These are phyloP conservation scores for Apiospora kogelbergensis DNA, from an alignment of 2,329 filamentous ascomycete species.

Conservation along the genomic window DNA sequence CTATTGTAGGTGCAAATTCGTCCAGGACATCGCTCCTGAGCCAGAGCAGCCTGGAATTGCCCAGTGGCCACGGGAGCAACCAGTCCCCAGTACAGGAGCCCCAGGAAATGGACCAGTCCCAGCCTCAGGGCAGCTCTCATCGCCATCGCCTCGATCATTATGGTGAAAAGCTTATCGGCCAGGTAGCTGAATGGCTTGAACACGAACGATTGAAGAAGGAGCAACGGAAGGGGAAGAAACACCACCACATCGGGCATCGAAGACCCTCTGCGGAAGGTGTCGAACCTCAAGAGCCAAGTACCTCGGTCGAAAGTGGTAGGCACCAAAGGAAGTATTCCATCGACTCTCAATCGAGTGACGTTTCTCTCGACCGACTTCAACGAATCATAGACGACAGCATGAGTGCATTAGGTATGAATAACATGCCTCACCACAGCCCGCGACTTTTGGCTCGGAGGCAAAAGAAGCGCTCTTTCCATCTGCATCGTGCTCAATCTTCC, in stretches of 20 bases:
- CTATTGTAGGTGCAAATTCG: conserved; percentile 35
- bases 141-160: conserved; percentile 34
- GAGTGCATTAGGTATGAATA: conserved; percentile 50
- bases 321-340: conserved; percentile 52
- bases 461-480: conserved; percentile 34
- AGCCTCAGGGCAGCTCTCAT: conserved; percentile 30
- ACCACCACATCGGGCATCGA: background rate
- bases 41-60: conserved; percentile 35
- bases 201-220: conserved; percentile 71
- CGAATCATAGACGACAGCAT: conserved; percentile 72
- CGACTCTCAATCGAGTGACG: conserved; percentile 65
- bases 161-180: conserved; percentile 63
- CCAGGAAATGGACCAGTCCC: conserved; percentile 25
- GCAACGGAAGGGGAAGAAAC: background rate
- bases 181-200: conserved; percentile 82
- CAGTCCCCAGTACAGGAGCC: conserved; percentile 26
- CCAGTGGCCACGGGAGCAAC: conserved; percentile 23
- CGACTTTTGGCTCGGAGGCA: conserved; percentile 43
- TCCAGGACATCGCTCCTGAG: conserved; percentile 45
- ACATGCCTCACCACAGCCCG: conserved; percentile 43
- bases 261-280: conserved; percentile 11
- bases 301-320: conserved; percentile 13
- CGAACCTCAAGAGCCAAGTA: conserved; percentile 12
- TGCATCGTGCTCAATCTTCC: conserved; percentile 61
- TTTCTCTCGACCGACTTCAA: conserved; percentile 79